Base-by-base conservation (phyloP, 306 rosid genomes). In the Pterocarpus macrocarpus region DNA sequence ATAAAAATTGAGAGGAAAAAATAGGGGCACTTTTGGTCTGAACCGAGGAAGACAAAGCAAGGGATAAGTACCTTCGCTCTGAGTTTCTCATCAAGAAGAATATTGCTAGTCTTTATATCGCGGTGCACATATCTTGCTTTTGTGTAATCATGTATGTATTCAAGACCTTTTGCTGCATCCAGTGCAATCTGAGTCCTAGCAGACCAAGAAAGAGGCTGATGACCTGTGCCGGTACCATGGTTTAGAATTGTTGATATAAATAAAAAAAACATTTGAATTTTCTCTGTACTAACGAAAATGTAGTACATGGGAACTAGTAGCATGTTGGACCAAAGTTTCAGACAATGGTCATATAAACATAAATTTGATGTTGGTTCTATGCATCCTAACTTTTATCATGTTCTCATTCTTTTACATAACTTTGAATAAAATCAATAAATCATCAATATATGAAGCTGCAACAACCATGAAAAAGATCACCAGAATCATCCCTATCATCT, bases 81-180 rank as follows among this genome's bases (percentile, higher is more conserved):
- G 5, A 87, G 86, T 49, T 87, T 88, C 35, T 85, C 86, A 50
- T 92, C 97, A 44, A 94, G 97, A 43, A 94, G 97, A 53, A 94
- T 89, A 78, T 92, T 92, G 56, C 89, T 85, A 6, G 97, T 92
- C 88, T 92, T 94, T 73, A 94, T 86, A 43, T 92, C 97, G 10
- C 97, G 94, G 64, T 92, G 98, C 43, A 94, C 98, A 69, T 91
- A 94, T 66, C 88, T 84, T 1, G 83, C 81, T 88, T 90, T 92
- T 2, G 97, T 94, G 81, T 92, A 92, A 82, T 94, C 97, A 47
- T 91, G 97, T 77, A 94, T 92, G 79, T 94, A 94, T 70, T 92
- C 98, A 12, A 94, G 81, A 22, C 98, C 98, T 83, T 92, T 94
- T 70, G 92, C 97, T 41, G 95, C 65, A 68, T 90, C 98, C 9